phyloP scores from a whole-genome alignment of 2,329 filamentous ascomycete species.

The Aspergillus viridinutans region DNA sequence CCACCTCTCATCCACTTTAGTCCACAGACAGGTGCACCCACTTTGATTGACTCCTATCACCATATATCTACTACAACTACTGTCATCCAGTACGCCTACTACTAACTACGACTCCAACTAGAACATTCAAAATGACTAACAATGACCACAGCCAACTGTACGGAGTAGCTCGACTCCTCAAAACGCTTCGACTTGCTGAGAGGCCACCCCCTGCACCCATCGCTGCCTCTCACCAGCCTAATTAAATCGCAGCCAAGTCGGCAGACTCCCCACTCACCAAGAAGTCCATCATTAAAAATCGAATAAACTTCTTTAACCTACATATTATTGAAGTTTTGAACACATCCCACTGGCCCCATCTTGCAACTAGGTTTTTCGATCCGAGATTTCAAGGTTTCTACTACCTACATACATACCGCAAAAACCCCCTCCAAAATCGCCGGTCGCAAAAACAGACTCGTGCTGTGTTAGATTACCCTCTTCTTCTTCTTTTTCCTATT shows the following conservation, averaged over 20 bases:
- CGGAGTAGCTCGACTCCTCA: not conserved
- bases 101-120: not conserved
- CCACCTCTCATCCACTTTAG: not conserved
- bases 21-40: not conserved
- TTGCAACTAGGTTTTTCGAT: not conserved
- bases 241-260: slow-evolving; percentile 10
- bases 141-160: not conserved
- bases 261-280: slow-evolving; percentile 6
- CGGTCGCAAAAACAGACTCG: not conserved
- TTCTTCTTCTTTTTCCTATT: not conserved
- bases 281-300: not conserved
- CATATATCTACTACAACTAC: not conserved
- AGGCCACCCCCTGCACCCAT: not conserved
- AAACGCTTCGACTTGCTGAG: not conserved
- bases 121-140: not conserved
- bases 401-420: not conserved
- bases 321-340: not conserved
- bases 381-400: not conserved
- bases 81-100: not conserved
- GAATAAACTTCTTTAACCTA: not conserved
- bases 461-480: not conserved
- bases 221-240: not conserved
- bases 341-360: not conserved
- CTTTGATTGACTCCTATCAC: not conserved
- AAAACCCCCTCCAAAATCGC: not conserved